Evolutionary conservation across 106 monocot species (phyloP), one percentile per base, ranked within the genome.

Genomic region (Acorus gramineus): DNA sequence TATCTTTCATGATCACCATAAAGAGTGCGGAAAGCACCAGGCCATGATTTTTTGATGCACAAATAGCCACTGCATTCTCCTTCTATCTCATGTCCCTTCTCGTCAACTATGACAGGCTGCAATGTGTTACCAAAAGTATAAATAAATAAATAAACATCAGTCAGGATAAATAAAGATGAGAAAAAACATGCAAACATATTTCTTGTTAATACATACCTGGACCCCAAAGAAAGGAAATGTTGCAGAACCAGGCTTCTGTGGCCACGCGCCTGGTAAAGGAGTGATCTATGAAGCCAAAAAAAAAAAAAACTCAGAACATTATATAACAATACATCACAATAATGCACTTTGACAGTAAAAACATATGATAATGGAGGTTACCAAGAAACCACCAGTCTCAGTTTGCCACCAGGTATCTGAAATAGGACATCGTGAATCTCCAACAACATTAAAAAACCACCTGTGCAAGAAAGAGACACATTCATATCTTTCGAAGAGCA

Each of bases 401-500:
- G 98, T 98, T 76, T 98, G 98, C 98, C 98, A 98, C 98, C 98
- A 98, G 8, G 98, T 98, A 69, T 98, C 98, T 14, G 98, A 98
- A 64, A 98, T 98, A 42, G 92, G 98, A 52, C 98, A 92, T 50
- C 81, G 76, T 14, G 88, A 83, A 55, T 92, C 80, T 47, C 98
- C 98, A 61, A 98, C 84, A 73, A 92, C 77, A 80, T 98, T 92
- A 61, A 79, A 98, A 64, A 85, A 92, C 98, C 98, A 98, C 71
- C 98, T 98, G 52, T 7, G 60, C 5, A 74, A 14, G 46, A n/a
- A 56, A 55, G 42, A 66, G 49, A 42, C 57, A 42, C 42, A 50
- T 64, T 44, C 4, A 49, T 8, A 2, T 45, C 67, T 51, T 8
- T 48, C 8, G 44, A 9, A 62, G 13, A 13, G 14, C 56, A 10